Base-by-base conservation (phyloP, 306 rosid genomes). In the Sphenostylis stenocarpa region DNA sequence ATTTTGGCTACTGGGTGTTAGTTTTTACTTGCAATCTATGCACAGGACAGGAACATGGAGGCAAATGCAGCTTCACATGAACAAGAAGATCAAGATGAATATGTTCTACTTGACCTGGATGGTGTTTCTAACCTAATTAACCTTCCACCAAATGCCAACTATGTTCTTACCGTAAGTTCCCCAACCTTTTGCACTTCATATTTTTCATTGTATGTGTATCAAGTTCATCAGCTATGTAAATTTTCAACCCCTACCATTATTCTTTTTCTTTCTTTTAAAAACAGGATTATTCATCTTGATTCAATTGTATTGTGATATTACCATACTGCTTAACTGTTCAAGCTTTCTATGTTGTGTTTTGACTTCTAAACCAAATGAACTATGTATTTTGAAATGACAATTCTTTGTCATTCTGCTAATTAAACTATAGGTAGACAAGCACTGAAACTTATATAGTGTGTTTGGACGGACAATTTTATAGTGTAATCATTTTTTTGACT, bases 31-130 rank as follows among this genome's bases (percentile, higher is more conserved):
- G 33, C 49, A 29, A 15, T 47, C 55, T 23, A 16, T 69, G 62
- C 1, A 15, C 41, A 75, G n/a, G n/a, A n/a, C n/a, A n/a, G 85
- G 87, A 69, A 45, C 36, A 93, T 93, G 98, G 92, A 87, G 76
- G 70, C 67, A 64, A 78, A 82, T 81, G 14, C 69, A 29, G 75
- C 45, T 29, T 55, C 70, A 9, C 67, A 52, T 28, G 70, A 78
- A 75, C 33, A 5, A 6, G 80, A 81, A 39, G 86, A 66, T 23
- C 85, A 86, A 82, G 98, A 93, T 34, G 97, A 93, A 76, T 88
- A 84, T 84, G 85, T 91, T 73, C 84, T 91, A 82, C 91, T 91
- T 67, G 88, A 93, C 72, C 86, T 93, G 67, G 86, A 88, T 72
- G 80, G 31, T 64, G 87, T 89, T 81, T 81, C 82, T 80, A 83